These are phyloP conservation scores for Carex cristatella DNA, from an alignment of 176 grass and related monocot species.

Conservation along the genomic window DNA sequence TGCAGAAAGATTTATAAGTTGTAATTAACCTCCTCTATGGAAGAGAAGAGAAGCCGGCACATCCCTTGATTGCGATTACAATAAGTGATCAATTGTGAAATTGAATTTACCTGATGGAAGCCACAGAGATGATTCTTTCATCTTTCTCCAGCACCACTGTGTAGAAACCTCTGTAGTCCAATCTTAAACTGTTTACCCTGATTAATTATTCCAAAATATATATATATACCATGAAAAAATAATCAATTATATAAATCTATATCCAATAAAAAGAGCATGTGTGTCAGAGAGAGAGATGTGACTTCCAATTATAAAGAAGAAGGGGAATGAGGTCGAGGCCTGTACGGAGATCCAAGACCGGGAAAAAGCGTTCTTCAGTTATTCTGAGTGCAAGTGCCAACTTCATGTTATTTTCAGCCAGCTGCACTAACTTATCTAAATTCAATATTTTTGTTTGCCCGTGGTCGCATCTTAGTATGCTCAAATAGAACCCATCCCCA, in stretches of 20 bases:
- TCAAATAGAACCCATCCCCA: constrained; percentile 70
- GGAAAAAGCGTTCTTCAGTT: constrained; percentile 88
- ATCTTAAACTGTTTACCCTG: constrained; percentile 59
- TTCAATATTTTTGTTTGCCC: constrained; percentile 54
- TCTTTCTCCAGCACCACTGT: constrained; percentile 77
- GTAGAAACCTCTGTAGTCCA: constrained; percentile 78
- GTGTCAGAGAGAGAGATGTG: not conserved
- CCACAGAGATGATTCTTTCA: constrained; percentile 69
- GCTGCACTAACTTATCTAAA: constrained; percentile 46
- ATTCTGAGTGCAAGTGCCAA: constrained; percentile 81
- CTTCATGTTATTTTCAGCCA: constrained; percentile 79
- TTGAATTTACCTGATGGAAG: constrained; percentile 68
- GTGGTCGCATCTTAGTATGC: constrained; percentile 68
- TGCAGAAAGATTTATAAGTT: not conserved
- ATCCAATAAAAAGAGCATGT: too few species aligned
- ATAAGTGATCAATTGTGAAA: not conserved
- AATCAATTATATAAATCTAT: not conserved
- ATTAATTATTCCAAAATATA: constrained; percentile 10
- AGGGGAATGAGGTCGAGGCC: constrained; percentile 88
- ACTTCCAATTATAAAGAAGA: constrained; percentile 82
- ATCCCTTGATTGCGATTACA: constrained; percentile 54
- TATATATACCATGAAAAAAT: not conserved
- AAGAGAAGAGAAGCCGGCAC: constrained; percentile 57
- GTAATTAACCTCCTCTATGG: constrained; percentile 55
- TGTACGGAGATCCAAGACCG: constrained; percentile 77